A percentile compares a stretch with the other conserved stretches of the same genome.
Conservation (phyloP, 371 early-diverging fungal genomes). For the Thermomucor indicae-seudaticae region DNA sequence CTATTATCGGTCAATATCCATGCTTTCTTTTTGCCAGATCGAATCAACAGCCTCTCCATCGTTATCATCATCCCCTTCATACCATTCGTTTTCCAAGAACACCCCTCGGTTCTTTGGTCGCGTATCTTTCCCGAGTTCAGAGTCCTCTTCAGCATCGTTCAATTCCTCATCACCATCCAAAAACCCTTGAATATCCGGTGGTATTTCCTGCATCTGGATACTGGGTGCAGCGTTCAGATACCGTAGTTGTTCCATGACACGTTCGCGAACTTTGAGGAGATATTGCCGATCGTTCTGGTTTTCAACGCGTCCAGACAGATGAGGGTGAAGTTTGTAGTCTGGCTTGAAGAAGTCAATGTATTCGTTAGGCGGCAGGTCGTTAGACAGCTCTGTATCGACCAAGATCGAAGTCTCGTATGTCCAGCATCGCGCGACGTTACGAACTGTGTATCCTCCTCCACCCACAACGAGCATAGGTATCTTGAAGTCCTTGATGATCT, state of each 20-base stretch:
- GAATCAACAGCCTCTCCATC: conserved; percentile 36
- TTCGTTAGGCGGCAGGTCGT: conserved; percentile 71
- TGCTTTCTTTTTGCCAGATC: conserved; percentile 20
- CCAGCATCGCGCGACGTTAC: conserved; percentile 94
- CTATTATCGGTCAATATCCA: conserved; percentile 17
- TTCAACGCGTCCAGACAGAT: conserved; percentile 68
- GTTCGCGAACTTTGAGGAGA: conserved; percentile 71
- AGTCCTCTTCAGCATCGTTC: conserved; percentile 52
- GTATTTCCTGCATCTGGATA: conserved; percentile 93
- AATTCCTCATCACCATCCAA: conserved; percentile 60
- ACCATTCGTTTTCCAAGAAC: conserved; percentile 37
- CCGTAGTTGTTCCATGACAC: conserved; percentile 90
- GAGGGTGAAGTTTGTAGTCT: conserved; percentile 83
- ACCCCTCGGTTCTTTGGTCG: conserved; percentile 21
- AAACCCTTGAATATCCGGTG: conserved; percentile 77
- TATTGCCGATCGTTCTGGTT: conserved; percentile 91
- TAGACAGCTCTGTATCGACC: conserved; percentile 71
- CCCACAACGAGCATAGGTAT: conserved; percentile 87
- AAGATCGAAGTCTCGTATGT: conserved; percentile 91
- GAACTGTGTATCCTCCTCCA: conserved; percentile 95
- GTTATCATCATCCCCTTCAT: conserved; percentile 42
- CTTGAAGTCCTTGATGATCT: conserved; percentile 76
- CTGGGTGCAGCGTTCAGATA: conserved; percentile 91
- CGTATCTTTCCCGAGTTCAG: conserved; percentile 45
- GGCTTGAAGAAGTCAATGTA: conserved; percentile 81